These are phyloP conservation scores for Citrus reticulata DNA, from an alignment of 345 rosid genomes.

Conservation along the genomic window DNA sequence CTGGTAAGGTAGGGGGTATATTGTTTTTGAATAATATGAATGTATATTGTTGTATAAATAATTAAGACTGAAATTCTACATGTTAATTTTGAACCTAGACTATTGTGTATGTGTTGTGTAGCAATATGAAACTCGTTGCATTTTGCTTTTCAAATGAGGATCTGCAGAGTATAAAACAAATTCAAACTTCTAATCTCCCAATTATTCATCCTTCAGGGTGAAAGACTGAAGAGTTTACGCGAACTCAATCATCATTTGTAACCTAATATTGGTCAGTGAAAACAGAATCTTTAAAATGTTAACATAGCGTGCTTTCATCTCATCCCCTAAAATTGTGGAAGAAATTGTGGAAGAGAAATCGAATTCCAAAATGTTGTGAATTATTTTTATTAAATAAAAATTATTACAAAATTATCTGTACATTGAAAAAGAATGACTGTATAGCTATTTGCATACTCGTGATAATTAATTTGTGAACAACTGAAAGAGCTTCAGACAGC, in stretches of 20 bases:
- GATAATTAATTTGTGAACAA: neutral
- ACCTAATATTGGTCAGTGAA: too few relatives aligned
- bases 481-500: neutral
- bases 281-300: too few relatives aligned
- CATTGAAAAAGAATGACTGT: neutral
- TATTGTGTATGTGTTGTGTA: neutral
- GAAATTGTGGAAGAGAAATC: neutral
- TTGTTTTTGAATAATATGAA: neutral
- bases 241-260: neutral
- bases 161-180: neutral
- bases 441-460: neutral
- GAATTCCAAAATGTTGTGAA: neutral
- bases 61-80: neutral
- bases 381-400: neutral
- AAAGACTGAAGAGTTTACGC: neutral
- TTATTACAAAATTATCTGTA: neutral
- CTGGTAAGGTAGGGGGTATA: neutral
- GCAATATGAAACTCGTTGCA: too few relatives aligned
- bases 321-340: too few relatives aligned
- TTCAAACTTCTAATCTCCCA: neutral
- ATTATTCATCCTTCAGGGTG: neutral
- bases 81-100: neutral
- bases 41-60: constrained; percentile 1
- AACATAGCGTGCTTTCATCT: too few relatives aligned
- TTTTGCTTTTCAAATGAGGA: too few relatives aligned